Conservation (phyloP, 2,329 filamentous ascomycete species). For the Metarhizium anisopliae region DNA sequence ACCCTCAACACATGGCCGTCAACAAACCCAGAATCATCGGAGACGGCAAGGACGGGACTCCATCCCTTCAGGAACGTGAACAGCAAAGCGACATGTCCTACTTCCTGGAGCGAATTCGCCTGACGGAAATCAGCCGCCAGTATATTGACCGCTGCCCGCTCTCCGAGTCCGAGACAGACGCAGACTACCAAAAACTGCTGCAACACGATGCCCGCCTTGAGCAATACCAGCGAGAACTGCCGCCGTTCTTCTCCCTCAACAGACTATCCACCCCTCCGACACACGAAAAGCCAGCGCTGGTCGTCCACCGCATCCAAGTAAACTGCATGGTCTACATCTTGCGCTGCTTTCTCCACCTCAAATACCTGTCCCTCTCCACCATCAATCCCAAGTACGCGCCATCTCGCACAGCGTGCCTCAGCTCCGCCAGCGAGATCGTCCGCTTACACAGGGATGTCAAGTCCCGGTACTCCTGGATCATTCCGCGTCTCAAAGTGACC, state of each 20-base stretch:
- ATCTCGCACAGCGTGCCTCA: neutral
- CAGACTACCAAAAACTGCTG: conserved; percentile 1
- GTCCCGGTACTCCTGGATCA: neutral
- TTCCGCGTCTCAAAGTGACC: conserved; percentile 1
- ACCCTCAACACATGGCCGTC: conserved; percentile 6
- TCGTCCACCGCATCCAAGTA: conserved; percentile 3
- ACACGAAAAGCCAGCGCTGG: neutral
- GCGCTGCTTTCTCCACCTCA: conserved; percentile 3
- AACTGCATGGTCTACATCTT: conserved; percentile 4
- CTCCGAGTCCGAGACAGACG: neutral
- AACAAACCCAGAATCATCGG: conserved; percentile 2
- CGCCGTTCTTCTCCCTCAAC: neutral
- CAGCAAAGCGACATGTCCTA: neutral
- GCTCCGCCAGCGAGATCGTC: conserved; percentile 3
- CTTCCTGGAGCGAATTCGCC: conserved; percentile 1
- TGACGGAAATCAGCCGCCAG: conserved; percentile 2
- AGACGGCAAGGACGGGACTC: neutral
- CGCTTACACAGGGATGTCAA: conserved; percentile 1
- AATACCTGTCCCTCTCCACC: neutral
- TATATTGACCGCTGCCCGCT: conserved; percentile 2
- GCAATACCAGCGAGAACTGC: conserved; percentile 3
- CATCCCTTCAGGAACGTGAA: neutral
- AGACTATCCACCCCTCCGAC: neutral
- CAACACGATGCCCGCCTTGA: neutral
- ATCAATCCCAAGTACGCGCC: neutral